Evolutionary conservation across 73 alveolate genomes (phyloP), one percentile per base, ranked within the genome.

Genomic region (Effrenium voratum): DNA sequence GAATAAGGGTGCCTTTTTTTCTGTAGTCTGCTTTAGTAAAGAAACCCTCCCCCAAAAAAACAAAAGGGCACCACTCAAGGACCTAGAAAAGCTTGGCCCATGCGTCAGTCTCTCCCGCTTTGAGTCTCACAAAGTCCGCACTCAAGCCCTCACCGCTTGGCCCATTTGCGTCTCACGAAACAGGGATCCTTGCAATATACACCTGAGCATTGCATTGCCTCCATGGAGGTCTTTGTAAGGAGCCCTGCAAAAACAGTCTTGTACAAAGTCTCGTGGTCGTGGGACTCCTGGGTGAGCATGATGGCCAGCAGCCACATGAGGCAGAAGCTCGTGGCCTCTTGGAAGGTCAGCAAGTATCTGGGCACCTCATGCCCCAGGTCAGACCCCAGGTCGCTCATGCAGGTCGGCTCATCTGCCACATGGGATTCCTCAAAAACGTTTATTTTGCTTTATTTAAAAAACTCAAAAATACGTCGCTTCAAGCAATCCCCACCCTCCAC

Each of bases 281-380:
- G 77, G 12, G 13, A 40, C 41, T 70, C 90, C 90, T 81, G 92
- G 50, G 75, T 47, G 92, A 81, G 49, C 92, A 81, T 81, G 92
- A 81, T 47, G 75, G 49, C 49, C 75, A 81, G 38, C 8, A 81
- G 75, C 92, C 73, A 49, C 92, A 81, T 81, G 75, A 81, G n/a
- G 28, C 34, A 24, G 36, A 81, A 49, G 0, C 92, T 50, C 5
- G 49, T 12, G 49, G 43, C 70, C 75, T 81, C 92, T 36, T 81
- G 92, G n/a, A 81, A 46, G 73, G 34, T 81, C 75, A 81, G 44
- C 92, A 81, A 49, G 50, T 81, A 81, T 4, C 92, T 40, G 2
- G 92, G 92, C n/a, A 81, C 92, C 92, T 81, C 77, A 63, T 22
- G 26, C 63, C 26, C 19, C 26, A 8, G 63, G 26, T 12, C 63